These are phyloP conservation scores for Scutellaria minor DNA, from an alignment of 257 asterid genomes.

Conservation along the genomic window DNA sequence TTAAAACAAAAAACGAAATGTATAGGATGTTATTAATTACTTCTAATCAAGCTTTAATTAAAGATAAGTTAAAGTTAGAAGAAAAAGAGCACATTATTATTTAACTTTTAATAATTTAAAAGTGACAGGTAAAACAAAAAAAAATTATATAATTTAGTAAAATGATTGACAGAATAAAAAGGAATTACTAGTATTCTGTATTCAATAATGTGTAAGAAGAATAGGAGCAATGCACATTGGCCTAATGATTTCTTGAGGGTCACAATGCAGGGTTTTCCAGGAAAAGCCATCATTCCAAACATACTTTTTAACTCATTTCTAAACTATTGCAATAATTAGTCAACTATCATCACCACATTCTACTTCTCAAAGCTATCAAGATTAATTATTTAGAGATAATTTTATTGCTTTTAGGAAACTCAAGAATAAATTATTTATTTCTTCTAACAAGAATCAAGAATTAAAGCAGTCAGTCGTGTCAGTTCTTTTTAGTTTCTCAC, in stretches of 20 bases:
- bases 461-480: neutral
- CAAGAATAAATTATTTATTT: neutral
- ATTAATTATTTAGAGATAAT: constrained; percentile 22
- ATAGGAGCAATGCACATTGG: constrained; percentile 4
- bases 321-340: constrained; percentile 37
- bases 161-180: too few species aligned
- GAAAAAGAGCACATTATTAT: too few species aligned
- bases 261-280: constrained; percentile 32
- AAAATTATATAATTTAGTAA: too few species aligned
- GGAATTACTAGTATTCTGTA: too few species aligned
- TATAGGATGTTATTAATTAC: too few species aligned
- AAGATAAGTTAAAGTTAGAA: too few species aligned
- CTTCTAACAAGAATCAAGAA: too few species aligned
- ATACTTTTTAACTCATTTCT: constrained; percentile 40
- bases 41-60: too few species aligned
- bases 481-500: neutral
- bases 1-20: too few species aligned
- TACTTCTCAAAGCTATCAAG: constrained; percentile 14
- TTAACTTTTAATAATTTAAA: too few species aligned
- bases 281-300: constrained; percentile 43
- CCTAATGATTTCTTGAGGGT: constrained; percentile 36
- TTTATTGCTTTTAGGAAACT: constrained; percentile 23
- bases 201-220: too few species aligned
- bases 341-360: constrained; percentile 40
- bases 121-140: too few species aligned